phyloP scores from a whole-genome alignment of 768 basidiomycete species.

The Rhodotorula kratochvilovae region DNA sequence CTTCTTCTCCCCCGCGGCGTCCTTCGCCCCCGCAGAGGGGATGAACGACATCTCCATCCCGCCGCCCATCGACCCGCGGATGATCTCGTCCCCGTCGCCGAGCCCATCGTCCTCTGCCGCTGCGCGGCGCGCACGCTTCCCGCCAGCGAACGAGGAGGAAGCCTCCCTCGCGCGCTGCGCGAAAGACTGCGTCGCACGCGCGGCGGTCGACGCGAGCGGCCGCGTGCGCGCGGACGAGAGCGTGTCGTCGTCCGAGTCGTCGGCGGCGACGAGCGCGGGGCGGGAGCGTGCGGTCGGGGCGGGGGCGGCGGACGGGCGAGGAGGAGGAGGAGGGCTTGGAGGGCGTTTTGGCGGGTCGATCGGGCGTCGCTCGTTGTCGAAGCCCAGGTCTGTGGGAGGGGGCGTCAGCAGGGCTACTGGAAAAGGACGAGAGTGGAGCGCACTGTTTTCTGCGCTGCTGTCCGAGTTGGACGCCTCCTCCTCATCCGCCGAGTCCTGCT shows the following conservation, averaged over 20 bases:
- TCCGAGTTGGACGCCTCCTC: conserved; percentile 47
- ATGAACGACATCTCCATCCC: conserved; percentile 45
- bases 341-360: conserved; percentile 42
- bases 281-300: conserved; percentile 28
- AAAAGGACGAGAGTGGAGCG: conserved; percentile 37
- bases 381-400: conserved; percentile 39
- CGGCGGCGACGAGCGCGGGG: conserved; percentile 64
- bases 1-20: conserved; percentile 46
- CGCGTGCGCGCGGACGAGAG: conserved; percentile 15
- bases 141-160: background rate
- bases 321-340: conserved; percentile 48
- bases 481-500: conserved; percentile 61
- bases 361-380: conserved; percentile 53
- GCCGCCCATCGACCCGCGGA: conserved; percentile 45
- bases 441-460: conserved; percentile 51
- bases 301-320: background rate
- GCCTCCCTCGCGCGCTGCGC: conserved; percentile 30
- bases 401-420: conserved; percentile 38
- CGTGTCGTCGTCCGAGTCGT: conserved; percentile 31
- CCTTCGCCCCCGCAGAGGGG: conserved; percentile 19
- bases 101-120: conserved; percentile 9
- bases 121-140: conserved; percentile 22
- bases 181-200: conserved; percentile 32
- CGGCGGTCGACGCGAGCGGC: conserved; percentile 16
- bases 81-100: conserved; percentile 51